Percentiles rank a stretch among this genome's conserved stretches.
Evolutionary conservation across 106 monocot genomes (phyloP).

Genomic region (Dendrobium chrysotoxum): DNA sequence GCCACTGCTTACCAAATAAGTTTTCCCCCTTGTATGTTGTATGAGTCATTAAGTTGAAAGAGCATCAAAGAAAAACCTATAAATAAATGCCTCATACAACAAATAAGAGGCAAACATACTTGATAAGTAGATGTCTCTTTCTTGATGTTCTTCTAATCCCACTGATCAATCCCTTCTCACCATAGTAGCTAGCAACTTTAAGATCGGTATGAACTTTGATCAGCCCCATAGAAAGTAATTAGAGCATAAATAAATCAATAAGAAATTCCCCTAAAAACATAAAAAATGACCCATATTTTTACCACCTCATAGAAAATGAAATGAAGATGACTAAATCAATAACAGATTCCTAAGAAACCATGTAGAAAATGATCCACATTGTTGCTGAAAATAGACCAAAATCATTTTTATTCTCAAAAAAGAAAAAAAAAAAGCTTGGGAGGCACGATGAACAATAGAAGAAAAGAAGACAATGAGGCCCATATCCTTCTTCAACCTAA

Average conservation of each 20-base stretch:
- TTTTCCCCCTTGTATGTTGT: too few species aligned
- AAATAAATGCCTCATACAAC: too few species aligned
- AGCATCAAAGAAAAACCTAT: too few species aligned
- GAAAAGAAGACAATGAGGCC: constrained; percentile 61
- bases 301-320: not conserved
- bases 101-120: too few species aligned
- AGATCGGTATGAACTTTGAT: constrained; percentile 48
- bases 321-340: too few species aligned
- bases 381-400: not conserved
- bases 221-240: not conserved
- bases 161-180: constrained; percentile 55
- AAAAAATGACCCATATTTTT: not conserved
- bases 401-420: not conserved
- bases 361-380: too few species aligned
- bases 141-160: constrained; percentile 49
- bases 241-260: not conserved
- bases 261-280: not conserved
- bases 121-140: constrained; percentile 27
- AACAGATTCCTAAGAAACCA: too few species aligned
- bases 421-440: constrained; percentile 36
- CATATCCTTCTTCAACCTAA: constrained; percentile 6
- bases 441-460: constrained; percentile 73
- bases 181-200: constrained; percentile 42
- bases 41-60: too few species aligned
- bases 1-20: too few species aligned